These are phyloP conservation scores for Filosporella fistucella DNA, from an alignment of 495 filamentous ascomycete species.

Conservation along the genomic window DNA sequence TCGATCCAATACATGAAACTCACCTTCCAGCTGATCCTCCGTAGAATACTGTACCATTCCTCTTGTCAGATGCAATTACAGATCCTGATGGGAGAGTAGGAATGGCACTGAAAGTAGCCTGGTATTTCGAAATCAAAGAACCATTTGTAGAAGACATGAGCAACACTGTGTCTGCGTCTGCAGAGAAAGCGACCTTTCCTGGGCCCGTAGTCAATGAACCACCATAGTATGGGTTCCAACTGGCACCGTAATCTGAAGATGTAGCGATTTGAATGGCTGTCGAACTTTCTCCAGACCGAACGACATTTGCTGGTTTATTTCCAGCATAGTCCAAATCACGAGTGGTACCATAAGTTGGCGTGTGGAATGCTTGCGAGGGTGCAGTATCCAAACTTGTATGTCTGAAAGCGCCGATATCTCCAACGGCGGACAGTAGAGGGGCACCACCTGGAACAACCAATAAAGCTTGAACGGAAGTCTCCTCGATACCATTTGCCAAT, in stretches of 20 bases:
- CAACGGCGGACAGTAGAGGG: slow-evolving; percentile 51
- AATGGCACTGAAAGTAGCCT: slow-evolving; percentile 37
- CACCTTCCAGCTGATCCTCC: slow-evolving; percentile 36
- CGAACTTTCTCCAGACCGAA: slow-evolving; percentile 40
- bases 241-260: slow-evolving; percentile 24
- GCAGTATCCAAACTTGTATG: slow-evolving; percentile 39
- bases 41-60: slow-evolving; percentile 47
- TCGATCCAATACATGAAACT: slow-evolving; percentile 21
- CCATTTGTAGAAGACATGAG: slow-evolving; percentile 26
- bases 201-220: neutral
- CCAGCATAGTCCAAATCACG: slow-evolving; percentile 55
- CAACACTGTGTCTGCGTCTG: slow-evolving; percentile 42
- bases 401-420: slow-evolving; percentile 54
- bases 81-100: slow-evolving; percentile 37
- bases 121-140: slow-evolving; percentile 36
- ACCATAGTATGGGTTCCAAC: slow-evolving; percentile 17
- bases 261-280: slow-evolving; percentile 26
- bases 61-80: slow-evolving; percentile 48
- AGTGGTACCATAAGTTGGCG: slow-evolving; percentile 43
- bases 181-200: slow-evolving; percentile 32
- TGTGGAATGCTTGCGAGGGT: slow-evolving; percentile 43
- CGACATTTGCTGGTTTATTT: slow-evolving; percentile 42
- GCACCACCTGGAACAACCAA: slow-evolving; percentile 46
- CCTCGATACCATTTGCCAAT: slow-evolving; percentile 55
- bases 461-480: slow-evolving; percentile 49